Conservation (phyloP, 495 filamentous ascomycete species). For the Penicillium angulare region DNA sequence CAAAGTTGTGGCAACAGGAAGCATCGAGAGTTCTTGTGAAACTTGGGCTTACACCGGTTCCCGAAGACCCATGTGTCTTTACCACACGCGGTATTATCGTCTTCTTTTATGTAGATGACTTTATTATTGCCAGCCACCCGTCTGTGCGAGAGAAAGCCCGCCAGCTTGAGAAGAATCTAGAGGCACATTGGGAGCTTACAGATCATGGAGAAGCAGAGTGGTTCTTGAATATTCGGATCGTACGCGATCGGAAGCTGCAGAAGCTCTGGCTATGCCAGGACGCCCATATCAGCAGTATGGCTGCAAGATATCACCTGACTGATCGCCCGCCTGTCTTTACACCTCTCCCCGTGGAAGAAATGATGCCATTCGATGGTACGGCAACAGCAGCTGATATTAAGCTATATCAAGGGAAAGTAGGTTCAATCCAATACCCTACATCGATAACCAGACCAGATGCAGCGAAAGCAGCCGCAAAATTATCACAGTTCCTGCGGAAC, state of each 20-base stretch:
- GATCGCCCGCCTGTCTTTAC: neutral
- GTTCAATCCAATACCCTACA: conserved; percentile 23
- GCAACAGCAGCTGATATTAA: conserved; percentile 6
- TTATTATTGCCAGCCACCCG: neutral
- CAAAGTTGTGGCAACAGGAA: conserved; percentile 23
- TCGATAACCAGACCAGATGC: conserved; percentile 22
- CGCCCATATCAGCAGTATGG: conserved; percentile 18
- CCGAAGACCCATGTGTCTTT: conserved; percentile 21
- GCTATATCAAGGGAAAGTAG: conserved; percentile 22
- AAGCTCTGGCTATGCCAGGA: conserved; percentile 19
- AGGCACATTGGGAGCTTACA: conserved; percentile 3
- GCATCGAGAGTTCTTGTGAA: conserved; percentile 9
- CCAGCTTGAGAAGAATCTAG: conserved; percentile 4
- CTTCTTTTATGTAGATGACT: too few species aligned
- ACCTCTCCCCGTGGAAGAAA: conserved; percentile 4
- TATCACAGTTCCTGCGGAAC: conserved; percentile 24
- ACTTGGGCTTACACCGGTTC: conserved; percentile 16
- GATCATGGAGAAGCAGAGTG: conserved; percentile 11
- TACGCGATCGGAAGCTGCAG: conserved; percentile 9
- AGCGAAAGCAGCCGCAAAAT: conserved; percentile 1
- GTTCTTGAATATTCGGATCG: conserved; percentile 21
- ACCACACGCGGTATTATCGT: conserved; percentile 1
- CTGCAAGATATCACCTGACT: conserved; percentile 8
- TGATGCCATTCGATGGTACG: neutral
- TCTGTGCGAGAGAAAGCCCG: neutral